phyloP scores from a whole-genome alignment of 805 yeast genomes.

The Starmerella apis region DNA sequence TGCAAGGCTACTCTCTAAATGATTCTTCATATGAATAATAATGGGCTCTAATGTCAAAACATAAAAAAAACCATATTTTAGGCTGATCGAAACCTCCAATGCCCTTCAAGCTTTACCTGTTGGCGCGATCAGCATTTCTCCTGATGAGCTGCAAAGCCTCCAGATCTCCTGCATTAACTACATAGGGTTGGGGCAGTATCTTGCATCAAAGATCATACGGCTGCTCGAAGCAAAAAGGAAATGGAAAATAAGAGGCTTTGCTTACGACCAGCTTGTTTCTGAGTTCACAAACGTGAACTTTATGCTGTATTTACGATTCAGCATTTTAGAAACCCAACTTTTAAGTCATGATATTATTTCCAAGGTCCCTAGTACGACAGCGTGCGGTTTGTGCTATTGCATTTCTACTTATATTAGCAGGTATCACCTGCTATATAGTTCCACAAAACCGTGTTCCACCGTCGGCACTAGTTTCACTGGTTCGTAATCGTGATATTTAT shows the following conservation, averaged over 20 bases:
- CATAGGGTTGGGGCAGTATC: background rate
- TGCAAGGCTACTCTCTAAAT: too few relatives aligned
- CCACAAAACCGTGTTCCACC: background rate
- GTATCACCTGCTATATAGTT: background rate
- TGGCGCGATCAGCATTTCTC: background rate
- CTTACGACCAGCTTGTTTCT: too few relatives aligned
- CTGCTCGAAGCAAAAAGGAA: background rate
- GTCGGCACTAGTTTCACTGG: constrained; percentile 16
- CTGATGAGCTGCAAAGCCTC: background rate
- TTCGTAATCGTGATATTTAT: constrained; percentile 11
- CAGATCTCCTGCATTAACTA: background rate
- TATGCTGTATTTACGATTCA: too few relatives aligned
- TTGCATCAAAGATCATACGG: background rate
- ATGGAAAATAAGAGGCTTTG: too few relatives aligned
- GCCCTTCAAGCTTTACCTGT: too few relatives aligned
- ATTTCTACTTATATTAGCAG: background rate
- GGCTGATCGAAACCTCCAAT: too few relatives aligned
- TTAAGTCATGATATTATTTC: background rate
- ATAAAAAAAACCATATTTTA: too few relatives aligned
- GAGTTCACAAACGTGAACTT: too few relatives aligned
- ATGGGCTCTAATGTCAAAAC: too few relatives aligned
- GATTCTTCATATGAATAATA: too few relatives aligned
- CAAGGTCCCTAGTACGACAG: background rate
- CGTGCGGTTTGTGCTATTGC: background rate
- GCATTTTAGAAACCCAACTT: too few relatives aligned